Conservation (phyloP, 192 early-diverging fungal species). For the Coemansia sp. region DNA sequence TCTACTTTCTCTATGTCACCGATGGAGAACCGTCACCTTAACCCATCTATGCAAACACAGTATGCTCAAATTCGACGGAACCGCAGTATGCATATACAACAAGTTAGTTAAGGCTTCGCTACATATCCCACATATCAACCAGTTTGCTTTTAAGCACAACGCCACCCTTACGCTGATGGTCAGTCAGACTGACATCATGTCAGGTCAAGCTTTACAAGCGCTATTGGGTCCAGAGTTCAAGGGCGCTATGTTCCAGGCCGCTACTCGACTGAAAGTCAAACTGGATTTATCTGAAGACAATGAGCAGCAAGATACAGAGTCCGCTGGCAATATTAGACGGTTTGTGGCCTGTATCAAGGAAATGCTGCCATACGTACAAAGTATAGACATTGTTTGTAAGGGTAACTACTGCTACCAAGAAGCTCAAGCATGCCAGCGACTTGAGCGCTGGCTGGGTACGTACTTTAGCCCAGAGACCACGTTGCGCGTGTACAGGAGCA, state of each 20-base stretch:
- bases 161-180: not conserved
- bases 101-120: not conserved
- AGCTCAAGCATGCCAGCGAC: not conserved
- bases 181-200: not conserved
- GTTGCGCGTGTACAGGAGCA: not conserved
- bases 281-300: not conserved
- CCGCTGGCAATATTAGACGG: not conserved
- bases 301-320: not conserved
- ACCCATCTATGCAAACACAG: constrained; percentile 8
- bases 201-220: not conserved
- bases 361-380: not conserved
- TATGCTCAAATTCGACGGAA: not conserved
- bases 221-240: not conserved
- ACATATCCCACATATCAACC: not conserved
- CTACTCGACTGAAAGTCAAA: not conserved
- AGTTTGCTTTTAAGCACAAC: constrained; percentile 4
- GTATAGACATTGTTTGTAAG: not conserved
- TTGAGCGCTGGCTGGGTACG: constrained; percentile 2
- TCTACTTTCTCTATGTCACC: constrained; percentile 3
- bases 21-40: constrained; percentile 1
- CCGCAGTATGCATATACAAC: not conserved
- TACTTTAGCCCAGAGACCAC: constrained; percentile 9
- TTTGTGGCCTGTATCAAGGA: constrained; percentile 6
- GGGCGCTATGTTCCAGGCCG: not conserved
- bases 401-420: constrained; percentile 10